These are phyloP conservation scores for Rhinocladiella similis DNA, from an alignment of 2,329 filamentous ascomycete species.

Conservation along the genomic window DNA sequence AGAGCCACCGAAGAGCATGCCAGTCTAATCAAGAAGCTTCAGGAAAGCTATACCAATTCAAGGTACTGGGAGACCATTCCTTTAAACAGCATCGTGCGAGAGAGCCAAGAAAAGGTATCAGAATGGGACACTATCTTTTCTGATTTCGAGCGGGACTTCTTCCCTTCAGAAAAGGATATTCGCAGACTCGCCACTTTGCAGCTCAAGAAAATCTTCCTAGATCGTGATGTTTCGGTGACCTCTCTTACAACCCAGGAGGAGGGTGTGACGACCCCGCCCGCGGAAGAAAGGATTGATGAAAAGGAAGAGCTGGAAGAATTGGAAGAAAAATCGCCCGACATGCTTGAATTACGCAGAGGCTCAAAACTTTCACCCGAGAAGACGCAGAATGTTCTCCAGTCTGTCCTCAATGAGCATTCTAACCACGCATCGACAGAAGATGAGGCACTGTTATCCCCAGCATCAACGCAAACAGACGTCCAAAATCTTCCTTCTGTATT, in stretches of 20 bases:
- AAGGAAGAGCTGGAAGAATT: constrained; percentile 35
- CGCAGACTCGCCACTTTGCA: constrained; percentile 87
- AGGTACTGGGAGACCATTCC: constrained; percentile 97
- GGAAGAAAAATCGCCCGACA: constrained; percentile 33
- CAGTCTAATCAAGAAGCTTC: constrained; percentile 71
- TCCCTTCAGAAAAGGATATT: constrained; percentile 94
- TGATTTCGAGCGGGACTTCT: constrained; percentile 89
- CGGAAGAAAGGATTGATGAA: constrained; percentile 34
- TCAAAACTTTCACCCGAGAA: constrained; percentile 59
- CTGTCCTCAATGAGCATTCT: constrained; percentile 65
- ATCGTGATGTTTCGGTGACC: constrained; percentile 77
- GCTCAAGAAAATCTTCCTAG: constrained; percentile 90
- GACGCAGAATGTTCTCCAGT: constrained; percentile 63
- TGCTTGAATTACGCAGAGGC: constrained; percentile 40
- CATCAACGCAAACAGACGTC: constrained; percentile 21
- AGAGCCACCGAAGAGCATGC: constrained; percentile 82
- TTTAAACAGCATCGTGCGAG: constrained; percentile 81
- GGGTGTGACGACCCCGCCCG: constrained; percentile 53
- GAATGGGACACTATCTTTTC: constrained; percentile 91
- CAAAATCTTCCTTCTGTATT: constrained; percentile 22
- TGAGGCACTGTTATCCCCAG: constrained; percentile 4
- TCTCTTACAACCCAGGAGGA: constrained; percentile 71
- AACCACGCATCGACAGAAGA: constrained; percentile 26
- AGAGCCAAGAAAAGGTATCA: constrained; percentile 87
- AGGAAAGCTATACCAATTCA: constrained; percentile 87